phyloP scores from a whole-genome alignment of 352 stramenopile genomes.

The Paralagenidium karlingii region DNA sequence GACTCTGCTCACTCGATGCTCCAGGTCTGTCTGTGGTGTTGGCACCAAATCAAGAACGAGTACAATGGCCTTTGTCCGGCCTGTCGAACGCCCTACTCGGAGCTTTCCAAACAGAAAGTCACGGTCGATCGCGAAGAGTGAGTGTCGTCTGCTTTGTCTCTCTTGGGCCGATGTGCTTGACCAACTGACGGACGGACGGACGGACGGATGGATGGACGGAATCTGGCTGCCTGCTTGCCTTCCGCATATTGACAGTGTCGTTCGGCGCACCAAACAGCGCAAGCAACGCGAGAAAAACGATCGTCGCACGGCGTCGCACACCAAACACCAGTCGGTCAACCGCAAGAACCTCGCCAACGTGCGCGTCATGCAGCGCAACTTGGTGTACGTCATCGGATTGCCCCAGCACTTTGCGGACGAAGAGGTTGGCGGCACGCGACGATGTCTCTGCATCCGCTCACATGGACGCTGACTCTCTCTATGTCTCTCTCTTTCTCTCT shows the following conservation, averaged over 20 bases:
- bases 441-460: not conserved
- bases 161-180: not conserved
- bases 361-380: constrained; percentile 88
- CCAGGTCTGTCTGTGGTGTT: constrained; percentile 98
- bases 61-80: constrained; percentile 96
- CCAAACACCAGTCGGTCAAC: constrained; percentile 25
- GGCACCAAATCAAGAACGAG: constrained; percentile 98
- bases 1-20: not conserved
- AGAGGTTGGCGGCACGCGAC: constrained; percentile 14
- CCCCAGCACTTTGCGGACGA: constrained; percentile 76
- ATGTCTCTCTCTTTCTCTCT: not conserved
- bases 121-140: constrained; percentile 92
- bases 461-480: not conserved
- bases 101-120: constrained; percentile 84
- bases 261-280: constrained; percentile 65
- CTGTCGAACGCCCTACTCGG: constrained; percentile 94
- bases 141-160: constrained; percentile 3
- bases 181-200: not conserved
- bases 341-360: constrained; percentile 82
- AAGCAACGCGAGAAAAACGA: constrained; percentile 81
- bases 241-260: too few relatives aligned
- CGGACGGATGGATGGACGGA: not conserved
- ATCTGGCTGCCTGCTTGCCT: too few relatives aligned
- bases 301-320: constrained; percentile 34
- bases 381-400: constrained; percentile 92